These are phyloP conservation scores for Hamigera avellanea DNA, from an alignment of 495 filamentous ascomycete species.

Conservation along the genomic window DNA sequence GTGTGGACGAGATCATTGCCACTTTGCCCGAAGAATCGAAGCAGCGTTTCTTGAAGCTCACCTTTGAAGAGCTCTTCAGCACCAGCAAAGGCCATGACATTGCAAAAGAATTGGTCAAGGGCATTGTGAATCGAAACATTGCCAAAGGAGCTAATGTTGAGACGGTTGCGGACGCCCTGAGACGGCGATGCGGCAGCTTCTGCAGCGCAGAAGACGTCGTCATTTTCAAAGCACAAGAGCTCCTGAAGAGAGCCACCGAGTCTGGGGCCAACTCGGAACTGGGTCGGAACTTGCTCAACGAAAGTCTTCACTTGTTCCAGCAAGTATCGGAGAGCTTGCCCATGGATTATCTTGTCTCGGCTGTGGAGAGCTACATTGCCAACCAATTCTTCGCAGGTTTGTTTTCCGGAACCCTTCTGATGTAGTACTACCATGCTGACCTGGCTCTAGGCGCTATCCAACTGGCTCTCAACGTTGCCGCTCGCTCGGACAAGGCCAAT, in stretches of 20 bases:
- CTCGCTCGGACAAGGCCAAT: slow-evolving; percentile 73
- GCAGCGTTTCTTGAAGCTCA: slow-evolving; percentile 59
- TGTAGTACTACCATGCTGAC: too few species aligned
- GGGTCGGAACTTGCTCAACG: slow-evolving; percentile 72
- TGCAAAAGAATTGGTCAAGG: slow-evolving; percentile 94
- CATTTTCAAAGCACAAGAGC: slow-evolving; percentile 95
- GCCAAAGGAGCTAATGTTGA: slow-evolving; percentile 92
- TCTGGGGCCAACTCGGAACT: slow-evolving; percentile 59
- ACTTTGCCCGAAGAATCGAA: slow-evolving; percentile 59
- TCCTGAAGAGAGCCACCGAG: slow-evolving; percentile 77
- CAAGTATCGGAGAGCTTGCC: slow-evolving; percentile 73
- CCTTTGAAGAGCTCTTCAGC: slow-evolving; percentile 78
- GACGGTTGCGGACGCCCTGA: slow-evolving; percentile 84
- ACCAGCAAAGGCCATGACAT: slow-evolving; percentile 68
- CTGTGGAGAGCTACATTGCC: slow-evolving; percentile 61
- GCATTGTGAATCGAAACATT: slow-evolving; percentile 95
- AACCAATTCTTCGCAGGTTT: slow-evolving; percentile 75
- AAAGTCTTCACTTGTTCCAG: slow-evolving; percentile 79
- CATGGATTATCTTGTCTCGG: slow-evolving; percentile 66
- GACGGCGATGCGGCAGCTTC: slow-evolving; percentile 87
- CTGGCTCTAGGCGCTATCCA: slow-evolving; percentile 65
- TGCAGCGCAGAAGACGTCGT: slow-evolving; percentile 94
- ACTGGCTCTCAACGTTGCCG: slow-evolving; percentile 69
- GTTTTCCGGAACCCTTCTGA: slow-evolving; percentile 2
- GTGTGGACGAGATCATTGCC: slow-evolving; percentile 76